Base-by-base conservation (phyloP, 2,329 filamentous ascomycete genomes). In the Verticillium longisporum region DNA sequence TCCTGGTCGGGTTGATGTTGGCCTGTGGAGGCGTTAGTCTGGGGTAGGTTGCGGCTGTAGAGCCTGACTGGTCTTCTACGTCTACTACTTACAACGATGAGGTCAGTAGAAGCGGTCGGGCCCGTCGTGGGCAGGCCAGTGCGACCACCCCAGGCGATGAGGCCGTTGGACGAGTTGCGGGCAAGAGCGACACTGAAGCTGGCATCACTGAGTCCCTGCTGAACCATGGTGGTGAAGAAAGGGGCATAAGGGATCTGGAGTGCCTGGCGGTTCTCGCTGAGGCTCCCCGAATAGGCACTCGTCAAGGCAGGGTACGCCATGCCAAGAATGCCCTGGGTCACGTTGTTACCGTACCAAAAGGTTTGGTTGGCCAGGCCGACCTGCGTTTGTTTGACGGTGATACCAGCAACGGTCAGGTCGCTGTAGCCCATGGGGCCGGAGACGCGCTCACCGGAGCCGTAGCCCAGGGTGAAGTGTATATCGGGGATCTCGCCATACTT, bases 271-370 rank as follows among this genome's bases (percentile, higher is more conserved):
- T 79, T 75, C n/a, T 77, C 71, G 2, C 70, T 69, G 11, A 73
- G 66, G 1, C 71, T 67, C 21, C 79, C 79, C 33, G 73, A 72
- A 63, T 77, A 83, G 13, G 76, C 78, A 58, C 76, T 82, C 1
- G 80, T 82, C 34, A 84, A 69, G 50, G 78, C 74, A 2, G 80
- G 78, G 60, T 81, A 83, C 0, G 79, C 80, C 61, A 84, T 73
- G 0, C 81, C 81, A 21, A 83, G 69, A 55, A 83, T 71, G 6
- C 81, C 81, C 60, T 78, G 79, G 31, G 81, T 83, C 54, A 77
- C 66, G 68, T 83, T 83, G 69, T 83, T 77, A 55, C 81, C 81
- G 60, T 73, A 73, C 81, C 81, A 83, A 67, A 75, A 76, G 2
- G 80, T 81, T 61, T 70, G 72, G 66, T 77, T 81, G 55, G 78